Base-by-base conservation (phyloP, 1,284 basidiomycete species). In the Trametes sp. region DNA sequence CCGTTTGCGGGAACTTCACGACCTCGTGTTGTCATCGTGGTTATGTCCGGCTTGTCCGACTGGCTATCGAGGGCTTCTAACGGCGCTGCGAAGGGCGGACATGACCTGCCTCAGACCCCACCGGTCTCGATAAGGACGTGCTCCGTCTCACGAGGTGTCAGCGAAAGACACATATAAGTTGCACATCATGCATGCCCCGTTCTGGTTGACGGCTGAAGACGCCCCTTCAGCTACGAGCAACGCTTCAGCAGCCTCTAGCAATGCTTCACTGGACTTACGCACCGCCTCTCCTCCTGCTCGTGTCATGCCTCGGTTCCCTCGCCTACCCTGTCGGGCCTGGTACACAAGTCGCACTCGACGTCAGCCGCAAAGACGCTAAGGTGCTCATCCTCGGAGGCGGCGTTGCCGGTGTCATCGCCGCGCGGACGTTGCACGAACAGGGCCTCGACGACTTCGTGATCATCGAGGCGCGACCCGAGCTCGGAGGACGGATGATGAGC, bases 331-430 rank as follows among this genome's bases (percentile, higher is more conserved):
- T 56, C 3, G 1, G 8, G 11, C 36, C 23, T n/a, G 24, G 21
- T 2, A 16, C 33, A 5, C 66, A 67, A 36, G 28, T 24, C 0
- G 44, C 57, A 0, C 61, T 67, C 13, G 52, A 51, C 11, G 13
- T 42, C n/a, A 23, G 23, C 16, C 61, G 13, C 11, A 71, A 68
- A 38, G 68, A 77, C 45, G 71, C 74, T 2, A 76, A 71, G 6
- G 80, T 85, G 21, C 79, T 86, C 59, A 83, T 86, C 55, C 78
- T 86, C 16, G 89, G 89, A 4, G 88, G 86, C 42, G 89, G 89
- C 4, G 83, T 91, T 45, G 74, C 89, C 1, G 89, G 90, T 10
- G 78, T 90, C 45, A 85, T 86, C 33, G 86, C 87, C 21, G 89
- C 89, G 1, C 84, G 84, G 19, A 84, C 87, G 0, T 78, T 92